These are phyloP conservation scores for Cordyceps tenuipes DNA, from an alignment of 2,329 filamentous ascomycete species.

Conservation along the genomic window DNA sequence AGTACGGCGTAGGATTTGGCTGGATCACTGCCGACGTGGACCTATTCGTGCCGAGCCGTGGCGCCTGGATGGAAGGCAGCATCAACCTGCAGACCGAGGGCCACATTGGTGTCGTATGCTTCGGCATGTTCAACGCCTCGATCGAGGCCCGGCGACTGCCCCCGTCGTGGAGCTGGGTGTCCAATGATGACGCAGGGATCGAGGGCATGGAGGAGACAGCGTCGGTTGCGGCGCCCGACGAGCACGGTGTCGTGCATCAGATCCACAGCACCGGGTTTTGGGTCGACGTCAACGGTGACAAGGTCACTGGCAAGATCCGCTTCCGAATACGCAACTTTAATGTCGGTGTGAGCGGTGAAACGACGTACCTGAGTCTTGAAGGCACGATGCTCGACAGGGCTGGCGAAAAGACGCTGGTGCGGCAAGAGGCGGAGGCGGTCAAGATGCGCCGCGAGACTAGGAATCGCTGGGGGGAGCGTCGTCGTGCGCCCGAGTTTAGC, in stretches of 20 bases:
- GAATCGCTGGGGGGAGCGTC: conserved; percentile 22
- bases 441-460: conserved; percentile 28
- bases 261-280: conserved; percentile 62
- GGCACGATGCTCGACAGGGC: conserved; percentile 72
- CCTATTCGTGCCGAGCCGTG: conserved; percentile 68
- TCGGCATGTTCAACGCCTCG: conserved; percentile 85
- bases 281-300: conserved; percentile 61
- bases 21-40: conserved; percentile 86
- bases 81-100: conserved; percentile 84
- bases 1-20: conserved; percentile 78
- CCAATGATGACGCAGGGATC: conserved; percentile 37
- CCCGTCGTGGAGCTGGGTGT: conserved; percentile 70
- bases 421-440: conserved; percentile 36
- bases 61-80: conserved; percentile 67
- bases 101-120: conserved; percentile 81
- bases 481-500: conserved; percentile 43
- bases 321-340: conserved; percentile 85
- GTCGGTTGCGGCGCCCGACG: conserved; percentile 32
- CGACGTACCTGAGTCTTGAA: conserved; percentile 76
- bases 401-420: conserved; percentile 51
- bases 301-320: conserved; percentile 59
- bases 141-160: conserved; percentile 74
- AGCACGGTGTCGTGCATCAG: conserved; percentile 45
- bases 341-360: conserved; percentile 63
- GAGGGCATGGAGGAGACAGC: conserved; percentile 34